Percentiles rank a stretch among this genome's conserved stretches.
These are phyloP conservation scores for Komagataella mondaviorum DNA, from an alignment of 805 yeast genomes.

Conservation along the genomic window DNA sequence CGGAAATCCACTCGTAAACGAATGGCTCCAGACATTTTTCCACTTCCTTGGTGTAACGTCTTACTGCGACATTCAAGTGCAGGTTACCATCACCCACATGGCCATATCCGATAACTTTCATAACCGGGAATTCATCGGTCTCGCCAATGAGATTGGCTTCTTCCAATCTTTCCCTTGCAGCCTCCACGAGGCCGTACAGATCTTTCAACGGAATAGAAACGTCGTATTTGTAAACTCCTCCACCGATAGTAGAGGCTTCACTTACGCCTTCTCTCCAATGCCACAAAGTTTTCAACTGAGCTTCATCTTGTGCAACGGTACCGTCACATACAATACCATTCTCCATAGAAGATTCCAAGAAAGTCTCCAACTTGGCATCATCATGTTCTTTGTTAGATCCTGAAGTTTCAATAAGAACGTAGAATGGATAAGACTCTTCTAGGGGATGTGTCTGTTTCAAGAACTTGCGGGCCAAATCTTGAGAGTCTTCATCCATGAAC, in stretches of 20 bases:
- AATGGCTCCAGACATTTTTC: slow-evolving; percentile 84
- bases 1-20: slow-evolving; percentile 80
- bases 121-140: slow-evolving; percentile 62
- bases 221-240: slow-evolving; percentile 96
- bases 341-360: slow-evolving; percentile 78
- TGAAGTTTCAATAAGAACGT: slow-evolving; percentile 86
- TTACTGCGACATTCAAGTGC: slow-evolving; percentile 85
- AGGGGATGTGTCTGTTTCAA: slow-evolving; percentile 62
- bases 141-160: slow-evolving; percentile 49
- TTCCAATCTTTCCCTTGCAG: slow-evolving; percentile 46
- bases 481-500: slow-evolving; percentile 75
- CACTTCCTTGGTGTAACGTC: slow-evolving; percentile 66
- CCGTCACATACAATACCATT: slow-evolving; percentile 82
- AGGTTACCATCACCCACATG: slow-evolving; percentile 96
- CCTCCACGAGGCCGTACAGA: slow-evolving; percentile 73
- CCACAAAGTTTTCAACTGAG: slow-evolving; percentile 79
- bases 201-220: slow-evolving; percentile 81
- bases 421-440: slow-evolving; percentile 55
- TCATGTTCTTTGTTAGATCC: slow-evolving; percentile 93
- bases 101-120: slow-evolving; percentile 92
- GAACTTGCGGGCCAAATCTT: slow-evolving; percentile 46
- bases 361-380: slow-evolving; percentile 74
- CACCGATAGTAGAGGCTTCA: slow-evolving; percentile 72
- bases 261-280: slow-evolving; percentile 92
- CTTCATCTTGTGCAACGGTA: slow-evolving; percentile 89